Base-by-base conservation (phyloP, 148 eudicot genomes). In the Camellia lanceoleosa region DNA sequence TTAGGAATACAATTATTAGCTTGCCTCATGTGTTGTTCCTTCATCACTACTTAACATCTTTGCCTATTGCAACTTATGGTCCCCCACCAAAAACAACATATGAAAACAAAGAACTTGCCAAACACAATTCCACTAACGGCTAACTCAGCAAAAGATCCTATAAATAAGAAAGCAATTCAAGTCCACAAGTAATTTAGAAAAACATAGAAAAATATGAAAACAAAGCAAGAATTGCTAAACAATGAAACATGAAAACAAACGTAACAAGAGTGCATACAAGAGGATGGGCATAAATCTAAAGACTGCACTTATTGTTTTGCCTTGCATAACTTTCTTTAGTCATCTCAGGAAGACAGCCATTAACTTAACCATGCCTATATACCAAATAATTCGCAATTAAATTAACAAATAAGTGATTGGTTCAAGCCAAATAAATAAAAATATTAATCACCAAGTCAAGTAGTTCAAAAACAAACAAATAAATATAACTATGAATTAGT, bases 1-100 rank as follows among this genome's bases (percentile, higher is more conserved):
- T 43, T 42, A 56, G 38, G 56, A 68, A 30, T n/a, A 38, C 16
- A 60, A 59, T 41, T 44, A 41, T 51, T 52, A 67, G 75, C 76
- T 84, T 85, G 82, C 97, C 94, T 92, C 88, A 67, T 86, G 75
- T 79, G 87, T 74, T 82, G 81, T 77, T n/a, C 74, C 76, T 81
- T 74, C 80, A 54, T 58, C 87, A 79, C 66, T 51, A 80, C 18
- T 74, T 76, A 86, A 13, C 85, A 88, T 85, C 44, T 60, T 79
- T 80, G 80, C 78, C 73, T 75, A 86, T 41, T 56, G 41, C 42
- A 4, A 74, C 68, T 6, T 58, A 60, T 44, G 69, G 73, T 60
- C 49, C 67, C 61, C n/a, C n/a, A 38, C 49, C 19, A 0, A 15
- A 73, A 76, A 76, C 60, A 55, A 73, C 73, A 78, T 69, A 7